Percentiles rank a stretch among this genome's conserved stretches.
Conservation (phyloP, 345 rosid genomes). For the Arabis alpina region DNA sequence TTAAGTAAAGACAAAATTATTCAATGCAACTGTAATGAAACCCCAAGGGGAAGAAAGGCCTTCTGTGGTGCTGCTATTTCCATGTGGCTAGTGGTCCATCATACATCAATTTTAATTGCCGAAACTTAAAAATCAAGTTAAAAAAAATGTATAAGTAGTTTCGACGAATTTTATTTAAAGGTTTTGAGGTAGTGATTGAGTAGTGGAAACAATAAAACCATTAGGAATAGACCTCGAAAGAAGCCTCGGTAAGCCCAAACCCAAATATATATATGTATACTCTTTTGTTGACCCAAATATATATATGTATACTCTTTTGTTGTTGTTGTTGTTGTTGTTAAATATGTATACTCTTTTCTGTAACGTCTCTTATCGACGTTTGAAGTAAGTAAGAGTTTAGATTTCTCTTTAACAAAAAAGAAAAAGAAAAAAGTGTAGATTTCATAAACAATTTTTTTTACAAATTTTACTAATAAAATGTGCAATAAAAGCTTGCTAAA, state of each 20-base stretch:
- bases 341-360: no score
- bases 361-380: no score
- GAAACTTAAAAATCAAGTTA: constrained; percentile 6
- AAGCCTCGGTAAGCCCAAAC: constrained; percentile 35
- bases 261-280: neutral
- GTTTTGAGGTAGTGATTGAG: constrained; percentile 34
- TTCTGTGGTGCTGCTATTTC: constrained; percentile 37
- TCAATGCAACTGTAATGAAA: constrained; percentile 40
- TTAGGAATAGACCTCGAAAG: constrained; percentile 6
- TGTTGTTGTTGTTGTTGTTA: no score
- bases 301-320: neutral
- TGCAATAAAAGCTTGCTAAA: no score
- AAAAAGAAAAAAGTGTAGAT: no score
- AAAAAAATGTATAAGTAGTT: neutral
- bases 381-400: no score
- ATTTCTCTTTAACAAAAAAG: no score
- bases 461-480: no score
- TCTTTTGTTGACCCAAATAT: no score
- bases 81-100: constrained; percentile 45
- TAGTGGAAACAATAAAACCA: constrained; percentile 35
- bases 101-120: neutral
- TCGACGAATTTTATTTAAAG: neutral
- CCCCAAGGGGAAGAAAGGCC: constrained; percentile 32
- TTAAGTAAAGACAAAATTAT: constrained; percentile 41
- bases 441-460: no score